phyloP scores from a whole-genome alignment of 2,329 filamentous ascomycete species.

The Tolypocladium capitatum region DNA sequence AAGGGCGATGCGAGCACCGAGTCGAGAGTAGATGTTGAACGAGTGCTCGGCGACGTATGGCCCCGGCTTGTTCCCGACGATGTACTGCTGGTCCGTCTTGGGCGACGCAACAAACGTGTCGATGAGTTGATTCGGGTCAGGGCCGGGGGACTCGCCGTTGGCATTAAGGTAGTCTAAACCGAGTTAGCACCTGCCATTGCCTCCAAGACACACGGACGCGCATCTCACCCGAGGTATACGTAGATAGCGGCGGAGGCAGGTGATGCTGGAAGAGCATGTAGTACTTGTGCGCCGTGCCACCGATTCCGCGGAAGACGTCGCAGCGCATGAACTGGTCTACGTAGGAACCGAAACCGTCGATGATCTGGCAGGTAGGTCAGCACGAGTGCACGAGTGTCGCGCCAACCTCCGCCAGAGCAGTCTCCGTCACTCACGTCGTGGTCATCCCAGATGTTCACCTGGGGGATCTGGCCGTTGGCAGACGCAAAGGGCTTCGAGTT shows the following conservation, averaged over 20 bases:
- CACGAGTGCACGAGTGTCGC: not conserved
- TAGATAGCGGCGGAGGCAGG: constrained; percentile 68
- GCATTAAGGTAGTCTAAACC: constrained; percentile 8
- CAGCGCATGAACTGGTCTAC: constrained; percentile 88
- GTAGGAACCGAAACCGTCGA: constrained; percentile 89
- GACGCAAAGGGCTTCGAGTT: constrained; percentile 70
- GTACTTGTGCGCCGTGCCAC: constrained; percentile 90
- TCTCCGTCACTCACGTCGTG: constrained; percentile 52
- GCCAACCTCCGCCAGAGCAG: constrained; percentile 6
- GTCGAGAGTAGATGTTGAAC: constrained; percentile 70
- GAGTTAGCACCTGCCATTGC: not conserved
- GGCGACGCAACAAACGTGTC: constrained; percentile 55
- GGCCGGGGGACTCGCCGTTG: constrained; percentile 28
- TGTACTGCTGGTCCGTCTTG: constrained; percentile 57
- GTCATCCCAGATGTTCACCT: constrained; percentile 97
- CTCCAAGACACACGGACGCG: not conserved
- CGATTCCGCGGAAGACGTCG: constrained; percentile 81
- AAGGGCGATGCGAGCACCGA: constrained; percentile 74
- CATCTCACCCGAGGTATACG: constrained; percentile 61
- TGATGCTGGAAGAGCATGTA: constrained; percentile 98
- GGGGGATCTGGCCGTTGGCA: constrained; percentile 83
- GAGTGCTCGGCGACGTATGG: constrained; percentile 86
- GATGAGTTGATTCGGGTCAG: constrained; percentile 59
- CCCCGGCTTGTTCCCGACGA: constrained; percentile 61
- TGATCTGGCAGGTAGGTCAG: constrained; percentile 48